These are phyloP conservation scores for Sungouiella thailandica DNA, from an alignment of 805 yeast species.

Conservation along the genomic window DNA sequence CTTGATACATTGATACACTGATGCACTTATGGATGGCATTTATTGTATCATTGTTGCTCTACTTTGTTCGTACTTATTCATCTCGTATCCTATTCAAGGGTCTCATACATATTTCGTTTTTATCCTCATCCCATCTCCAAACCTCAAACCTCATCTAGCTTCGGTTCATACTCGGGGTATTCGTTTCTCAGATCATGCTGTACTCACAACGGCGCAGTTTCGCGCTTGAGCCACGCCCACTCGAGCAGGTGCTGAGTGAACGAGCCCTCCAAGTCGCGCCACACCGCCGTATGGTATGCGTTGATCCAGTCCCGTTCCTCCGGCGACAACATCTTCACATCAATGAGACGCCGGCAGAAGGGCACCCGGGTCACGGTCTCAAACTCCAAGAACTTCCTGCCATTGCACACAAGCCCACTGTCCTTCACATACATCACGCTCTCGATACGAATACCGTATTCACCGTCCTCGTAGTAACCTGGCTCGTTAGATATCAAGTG, in stretches of 20 bases:
- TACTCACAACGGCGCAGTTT: conserved; percentile 27
- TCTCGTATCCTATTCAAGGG: too few relatives aligned
- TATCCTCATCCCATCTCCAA: too few relatives aligned
- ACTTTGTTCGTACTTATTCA: too few relatives aligned
- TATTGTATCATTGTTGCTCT: too few relatives aligned
- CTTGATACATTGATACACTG: too few relatives aligned
- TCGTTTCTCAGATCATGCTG: not conserved
- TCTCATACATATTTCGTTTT: too few relatives aligned
- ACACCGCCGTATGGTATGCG: conserved; percentile 54
- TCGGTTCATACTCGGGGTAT: too few relatives aligned
- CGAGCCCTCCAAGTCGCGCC: conserved; percentile 41
- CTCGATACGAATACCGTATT: conserved; percentile 55
- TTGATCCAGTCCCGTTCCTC: conserved; percentile 71
- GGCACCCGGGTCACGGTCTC: conserved; percentile 87
- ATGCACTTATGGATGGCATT: too few relatives aligned
- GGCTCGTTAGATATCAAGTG: conserved; percentile 58
- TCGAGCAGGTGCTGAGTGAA: conserved; percentile 35
- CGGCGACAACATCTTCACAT: conserved; percentile 45
- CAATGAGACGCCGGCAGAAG: conserved; percentile 72
- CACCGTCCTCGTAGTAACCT: conserved; percentile 56
- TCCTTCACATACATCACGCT: conserved; percentile 45
- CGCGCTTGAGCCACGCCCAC: conserved; percentile 48
- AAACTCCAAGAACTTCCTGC: conserved; percentile 57
- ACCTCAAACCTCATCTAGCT: too few relatives aligned
- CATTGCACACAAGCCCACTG: conserved; percentile 43